phyloP scores from a whole-genome alignment of 2,329 filamentous ascomycete genomes.

The Penicillium brasilianum region DNA sequence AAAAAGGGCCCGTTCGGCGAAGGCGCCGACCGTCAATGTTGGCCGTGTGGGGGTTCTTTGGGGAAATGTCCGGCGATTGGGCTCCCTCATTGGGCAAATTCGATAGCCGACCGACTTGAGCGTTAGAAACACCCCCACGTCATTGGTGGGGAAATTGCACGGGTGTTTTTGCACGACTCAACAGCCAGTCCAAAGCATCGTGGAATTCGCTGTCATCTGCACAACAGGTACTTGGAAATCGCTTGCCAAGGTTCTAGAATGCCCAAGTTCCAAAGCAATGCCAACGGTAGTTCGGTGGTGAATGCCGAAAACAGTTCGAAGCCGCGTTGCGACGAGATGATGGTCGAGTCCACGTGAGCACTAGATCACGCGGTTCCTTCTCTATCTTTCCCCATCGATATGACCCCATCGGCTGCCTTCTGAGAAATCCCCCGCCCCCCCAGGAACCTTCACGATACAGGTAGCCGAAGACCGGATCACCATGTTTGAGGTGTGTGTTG shows the following conservation, averaged over 20 bases:
- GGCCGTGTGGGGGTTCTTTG: slow-evolving; percentile 14
- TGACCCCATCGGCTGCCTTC: neutral
- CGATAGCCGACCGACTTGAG: slow-evolving; percentile 30
- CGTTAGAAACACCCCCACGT: slow-evolving; percentile 14
- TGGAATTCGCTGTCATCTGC: neutral
- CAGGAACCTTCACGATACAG: neutral
- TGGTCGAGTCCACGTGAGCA: slow-evolving; percentile 18
- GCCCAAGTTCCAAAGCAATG: neutral
- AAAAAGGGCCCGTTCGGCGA: slow-evolving; percentile 10
- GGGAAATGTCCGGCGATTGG: slow-evolving; percentile 18
- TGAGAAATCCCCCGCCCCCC: neutral
- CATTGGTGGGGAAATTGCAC: slow-evolving; percentile 34
- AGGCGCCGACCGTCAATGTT: slow-evolving; percentile 9
- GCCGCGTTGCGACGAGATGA: neutral
- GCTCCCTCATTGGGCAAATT: slow-evolving; percentile 20
- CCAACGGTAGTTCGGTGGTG: neutral
- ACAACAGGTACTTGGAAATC: neutral
- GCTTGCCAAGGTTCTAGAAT: neutral
- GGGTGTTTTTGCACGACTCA: slow-evolving; percentile 13
- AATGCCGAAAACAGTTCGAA: slow-evolving; percentile 4
- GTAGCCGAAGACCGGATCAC: neutral
- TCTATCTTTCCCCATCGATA: slow-evolving; percentile 2
- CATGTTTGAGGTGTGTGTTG: slow-evolving; percentile 39
- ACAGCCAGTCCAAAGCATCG: neutral
- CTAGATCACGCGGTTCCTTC: slow-evolving; percentile 3